Base-by-base conservation (phyloP, 192 early-diverging fungal genomes). In the Backusella tarrabulga region DNA sequence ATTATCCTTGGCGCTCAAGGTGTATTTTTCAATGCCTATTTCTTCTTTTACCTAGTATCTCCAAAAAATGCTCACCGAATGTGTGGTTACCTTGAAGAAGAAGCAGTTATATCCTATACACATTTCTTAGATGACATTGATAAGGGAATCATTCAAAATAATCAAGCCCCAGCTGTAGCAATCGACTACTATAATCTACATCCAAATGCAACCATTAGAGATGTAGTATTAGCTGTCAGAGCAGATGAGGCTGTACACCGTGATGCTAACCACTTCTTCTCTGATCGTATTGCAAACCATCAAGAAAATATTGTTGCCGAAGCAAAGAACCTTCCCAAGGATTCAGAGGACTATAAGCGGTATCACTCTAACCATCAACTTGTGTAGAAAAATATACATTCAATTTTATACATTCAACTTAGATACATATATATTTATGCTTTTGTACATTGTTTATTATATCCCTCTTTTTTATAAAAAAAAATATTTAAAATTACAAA, bases 1-100 rank as follows among this genome's bases (percentile, higher is more conserved):
- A 76, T 94, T 26, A 93, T 98, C 17, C 83, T 92, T 11, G 81
- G 89, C 6, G 92, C 88, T 34, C 97, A 98, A 82, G 95, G 94
- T 46, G 88, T 93, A 9, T 98, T 97, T 82, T 97, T 95, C 84
- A 97, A 97, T 75, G 85, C 90, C 34, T 98, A 94, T 81, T 97
- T 96, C 79, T 56, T 86, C n/a, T 84, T 93, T n/a, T 98, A 98
- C 81, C 78, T 97, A 76, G 21, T 93, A 52, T 92, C 89, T 12
- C 95, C 95, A 21, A 86, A 85, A 34, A 93, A 90, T 4, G 93
- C 93, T 17, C 97, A 98, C 84, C 90, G 95, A 56, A 91, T 98
- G 29, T 79, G 79, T 14, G 97, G 97, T 0, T 98, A 98, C 73
- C 87, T 98, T 35, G 97, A 98, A 83, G 97, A 98, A 85, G 91